phyloP scores from a whole-genome alignment of 495 filamentous ascomycete species.

The Friedmanniomyces simplex region DNA sequence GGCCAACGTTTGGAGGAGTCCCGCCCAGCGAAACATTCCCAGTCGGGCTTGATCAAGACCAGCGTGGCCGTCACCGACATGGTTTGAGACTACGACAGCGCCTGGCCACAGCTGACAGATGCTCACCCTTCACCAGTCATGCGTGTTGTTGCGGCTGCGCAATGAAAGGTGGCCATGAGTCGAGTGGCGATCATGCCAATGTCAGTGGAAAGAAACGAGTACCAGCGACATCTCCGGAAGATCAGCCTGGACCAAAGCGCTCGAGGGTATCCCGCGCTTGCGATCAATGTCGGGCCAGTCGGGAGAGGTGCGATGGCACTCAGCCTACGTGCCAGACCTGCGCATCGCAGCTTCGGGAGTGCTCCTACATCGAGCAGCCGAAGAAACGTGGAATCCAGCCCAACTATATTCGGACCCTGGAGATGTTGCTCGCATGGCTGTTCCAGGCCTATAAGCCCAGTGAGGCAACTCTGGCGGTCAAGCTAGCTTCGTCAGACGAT shows the following conservation, averaged over 20 bases:
- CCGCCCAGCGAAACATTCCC: too few species aligned
- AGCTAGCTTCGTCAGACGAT: constrained; percentile 8
- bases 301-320: constrained; percentile 57
- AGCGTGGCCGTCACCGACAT: too few species aligned
- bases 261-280: constrained; percentile 60
- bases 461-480: constrained; percentile 25
- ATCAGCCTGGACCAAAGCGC: constrained; percentile 31
- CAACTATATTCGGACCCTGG: constrained; percentile 54
- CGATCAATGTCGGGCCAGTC: constrained; percentile 54
- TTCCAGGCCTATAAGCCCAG: constrained; percentile 27
- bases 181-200: too few species aligned
- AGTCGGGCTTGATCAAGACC: too few species aligned
- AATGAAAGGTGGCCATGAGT: too few species aligned
- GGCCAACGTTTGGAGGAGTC: too few species aligned
- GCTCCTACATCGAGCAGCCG: constrained; percentile 57
- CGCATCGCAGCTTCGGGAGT: constrained; percentile 45
- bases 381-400: constrained; percentile 62
- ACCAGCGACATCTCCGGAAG: background rate
- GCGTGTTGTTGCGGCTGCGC: too few species aligned
- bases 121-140: too few species aligned
- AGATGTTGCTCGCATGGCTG: constrained; percentile 39
- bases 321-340: constrained; percentile 49
- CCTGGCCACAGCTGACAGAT: too few species aligned
- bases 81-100: too few species aligned
- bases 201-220: background rate